A percentile compares a stretch with the other conserved stretches of the same genome.
These are phyloP conservation scores for Pythium biforme DNA, from an alignment of 352 stramenopile genomes.

Conservation along the genomic window DNA sequence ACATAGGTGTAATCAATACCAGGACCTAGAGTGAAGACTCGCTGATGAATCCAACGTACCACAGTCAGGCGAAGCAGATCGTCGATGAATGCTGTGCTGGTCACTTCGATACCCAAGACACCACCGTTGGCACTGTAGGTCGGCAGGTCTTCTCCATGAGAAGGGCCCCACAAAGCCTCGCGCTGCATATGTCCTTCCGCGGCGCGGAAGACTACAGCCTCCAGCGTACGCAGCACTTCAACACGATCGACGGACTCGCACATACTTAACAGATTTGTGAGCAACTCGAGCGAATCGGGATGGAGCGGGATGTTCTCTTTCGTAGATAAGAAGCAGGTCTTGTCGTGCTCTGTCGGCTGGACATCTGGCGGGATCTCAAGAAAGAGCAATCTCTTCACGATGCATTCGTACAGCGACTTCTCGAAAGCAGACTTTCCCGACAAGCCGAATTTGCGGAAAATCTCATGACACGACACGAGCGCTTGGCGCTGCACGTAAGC, in stretches of 20 bases:
- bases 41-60: conserved; percentile 32
- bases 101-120: conserved; percentile 69
- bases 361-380: conserved; percentile 78
- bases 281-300: conserved; percentile 58
- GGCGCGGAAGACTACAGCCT: conserved; percentile 76
- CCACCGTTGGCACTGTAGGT: conserved; percentile 59
- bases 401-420: conserved; percentile 73
- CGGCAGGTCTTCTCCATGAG: conserved; percentile 48
- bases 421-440: conserved; percentile 68
- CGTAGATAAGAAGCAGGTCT: conserved; percentile 79
- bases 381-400: conserved; percentile 84
- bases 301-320: conserved; percentile 84
- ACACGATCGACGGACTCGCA: conserved; percentile 63
- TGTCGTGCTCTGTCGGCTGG: conserved; percentile 84
- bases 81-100: conserved; percentile 48
- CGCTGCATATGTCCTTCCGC: conserved; percentile 73
- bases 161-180: conserved; percentile 62
- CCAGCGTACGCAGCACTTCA: conserved; percentile 70
- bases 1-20: conserved; percentile 5
- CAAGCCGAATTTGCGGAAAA: conserved; percentile 67
- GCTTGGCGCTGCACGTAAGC: conserved; percentile 72
- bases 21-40: neutral
- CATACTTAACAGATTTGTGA: conserved; percentile 57
- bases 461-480: conserved; percentile 66
- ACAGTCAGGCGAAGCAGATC: conserved; percentile 60